Base-by-base conservation (phyloP, 768 basidiomycete species). In the Boletus tomentosulus region DNA sequence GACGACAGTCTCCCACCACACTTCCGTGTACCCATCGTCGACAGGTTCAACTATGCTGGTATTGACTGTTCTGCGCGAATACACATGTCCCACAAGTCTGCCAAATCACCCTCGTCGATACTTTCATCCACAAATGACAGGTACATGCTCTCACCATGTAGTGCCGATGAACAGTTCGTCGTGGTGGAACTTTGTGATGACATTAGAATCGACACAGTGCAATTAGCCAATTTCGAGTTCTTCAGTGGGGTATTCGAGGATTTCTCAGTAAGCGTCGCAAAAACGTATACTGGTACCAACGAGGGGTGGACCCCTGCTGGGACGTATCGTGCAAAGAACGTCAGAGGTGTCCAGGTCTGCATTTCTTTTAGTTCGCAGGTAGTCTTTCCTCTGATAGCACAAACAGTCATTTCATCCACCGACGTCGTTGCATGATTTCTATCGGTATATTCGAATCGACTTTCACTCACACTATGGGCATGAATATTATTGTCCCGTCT, bases 141-240 rank as follows among this genome's bases (percentile, higher is more conserved):
- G 59, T 98, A 98, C 77, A 96, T 98, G 97, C 86, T 98, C 61
- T 92, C 88, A 51, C 96, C 95, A 0, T 99, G 97, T 64, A 75
- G 76, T 15, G 73, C 76, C 11, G 48, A 67, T 56, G 67, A 73
- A 6, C 85, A 89, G 60, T 98, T 86, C 71, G 87, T 98, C 33
- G 85, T 97, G 33, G 87, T 98, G 43, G 97, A 99, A 70, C 82
- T 98, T 15, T 99, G 97, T 73, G 96, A 98, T 59, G 97, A 98
- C 68, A 93, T 99, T 57, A 77, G 92, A 43, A 94, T 98, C 62
- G 96, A 98, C 67, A 96, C 93, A 0, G 86, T 98, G 43, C 94
- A 98, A 67, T 74, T 99, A 16, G 95, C 94, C 54, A 96, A 98
- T 66, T 97, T 91, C 66, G 96, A 99, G 74, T 98, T 98, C 74